A percentile compares a stretch with the other conserved stretches of the same genome.
Evolutionary conservation across 768 basidiomycete genomes (phyloP).

Genomic region (Scleroderma citrinum): DNA sequence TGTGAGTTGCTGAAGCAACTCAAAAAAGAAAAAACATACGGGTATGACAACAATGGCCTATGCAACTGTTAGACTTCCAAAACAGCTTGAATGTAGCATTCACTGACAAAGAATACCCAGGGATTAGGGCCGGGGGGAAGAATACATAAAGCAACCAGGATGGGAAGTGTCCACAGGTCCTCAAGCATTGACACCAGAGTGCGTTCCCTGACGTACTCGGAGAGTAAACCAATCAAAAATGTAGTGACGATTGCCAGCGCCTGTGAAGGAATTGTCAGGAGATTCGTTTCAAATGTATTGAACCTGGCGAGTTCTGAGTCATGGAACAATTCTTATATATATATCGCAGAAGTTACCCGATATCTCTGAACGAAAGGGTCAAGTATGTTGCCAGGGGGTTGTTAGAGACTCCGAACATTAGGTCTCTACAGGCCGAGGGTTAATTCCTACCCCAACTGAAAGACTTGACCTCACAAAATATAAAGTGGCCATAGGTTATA

Average conservation of each 20-base stretch:
- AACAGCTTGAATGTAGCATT: not conserved
- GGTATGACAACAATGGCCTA: conserved; percentile 41
- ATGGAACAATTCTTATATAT: not conserved
- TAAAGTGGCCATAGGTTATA: conserved; percentile 67
- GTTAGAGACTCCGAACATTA: conserved; percentile 48
- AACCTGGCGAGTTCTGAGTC: conserved; percentile 33
- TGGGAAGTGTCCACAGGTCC: conserved; percentile 56
- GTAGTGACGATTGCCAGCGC: conserved; percentile 48
- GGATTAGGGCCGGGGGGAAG: conserved; percentile 44
- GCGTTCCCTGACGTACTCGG: conserved; percentile 50
- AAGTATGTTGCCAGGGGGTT: conserved; percentile 49
- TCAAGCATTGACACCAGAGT: conserved; percentile 47
- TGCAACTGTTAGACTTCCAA: not conserved
- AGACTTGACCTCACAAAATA: conserved; percentile 33
- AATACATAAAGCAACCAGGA: conserved; percentile 49
- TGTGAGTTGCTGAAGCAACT: not conserved
- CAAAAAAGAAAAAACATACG: conserved; percentile 22
- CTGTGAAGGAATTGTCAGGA: conserved; percentile 53
- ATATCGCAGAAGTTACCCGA: conserved; percentile 34
- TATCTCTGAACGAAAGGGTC: conserved; percentile 48
- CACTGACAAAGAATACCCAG: conserved; percentile 49
- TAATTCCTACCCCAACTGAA: not conserved
- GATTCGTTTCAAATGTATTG: conserved; percentile 52
- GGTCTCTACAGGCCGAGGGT: conserved; percentile 29
- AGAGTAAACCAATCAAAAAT: conserved; percentile 43